Percentiles rank a stretch among this genome's conserved stretches.
phyloP scores from a whole-genome alignment of 1,284 basidiomycete genomes.

The Mycosarcoma maydis region DNA sequence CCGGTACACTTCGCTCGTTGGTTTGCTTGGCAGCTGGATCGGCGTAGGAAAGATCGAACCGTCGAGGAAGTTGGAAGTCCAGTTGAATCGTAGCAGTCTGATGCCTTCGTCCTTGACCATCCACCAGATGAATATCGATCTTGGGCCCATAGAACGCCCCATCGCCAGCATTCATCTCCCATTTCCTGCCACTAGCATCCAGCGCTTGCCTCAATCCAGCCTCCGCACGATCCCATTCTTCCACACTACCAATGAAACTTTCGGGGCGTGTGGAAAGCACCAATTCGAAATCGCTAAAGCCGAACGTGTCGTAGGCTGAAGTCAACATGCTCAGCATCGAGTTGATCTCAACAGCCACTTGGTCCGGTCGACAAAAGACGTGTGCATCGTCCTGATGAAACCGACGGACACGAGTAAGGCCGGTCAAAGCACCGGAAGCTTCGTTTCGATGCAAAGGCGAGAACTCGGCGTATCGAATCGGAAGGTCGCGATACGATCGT shows the following conservation, averaged over 20 bases:
- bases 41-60: slow-evolving; percentile 59
- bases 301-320: slow-evolving; percentile 61
- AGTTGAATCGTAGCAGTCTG: slow-evolving; percentile 66
- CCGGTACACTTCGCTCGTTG: slow-evolving; percentile 29
- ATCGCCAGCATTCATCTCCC: slow-evolving; percentile 61
- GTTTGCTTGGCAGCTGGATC: slow-evolving; percentile 19
- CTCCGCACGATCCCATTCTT: slow-evolving; percentile 62
- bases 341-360: slow-evolving; percentile 56
- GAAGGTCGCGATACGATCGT: slow-evolving; percentile 61
- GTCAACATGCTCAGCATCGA: slow-evolving; percentile 64
- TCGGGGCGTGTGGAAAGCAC: slow-evolving; percentile 64
- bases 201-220: slow-evolving; percentile 48
- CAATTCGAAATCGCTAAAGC: slow-evolving; percentile 60
- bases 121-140: slow-evolving; percentile 65
- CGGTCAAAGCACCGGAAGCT: slow-evolving; percentile 58
- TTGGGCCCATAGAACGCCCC: slow-evolving; percentile 67
- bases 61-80: slow-evolving; percentile 64
- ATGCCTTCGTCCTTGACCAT: slow-evolving; percentile 57
- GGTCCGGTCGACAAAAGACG: slow-evolving; percentile 61
- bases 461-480: slow-evolving; percentile 62
- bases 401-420: slow-evolving; percentile 59
- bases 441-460: slow-evolving; percentile 64
- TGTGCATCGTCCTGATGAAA: slow-evolving; percentile 67
- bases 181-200: slow-evolving; percentile 43
- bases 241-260: slow-evolving; percentile 47